Conservation (phyloP, 768 basidiomycete species). For the Boletus vermiculosoides region DNA sequence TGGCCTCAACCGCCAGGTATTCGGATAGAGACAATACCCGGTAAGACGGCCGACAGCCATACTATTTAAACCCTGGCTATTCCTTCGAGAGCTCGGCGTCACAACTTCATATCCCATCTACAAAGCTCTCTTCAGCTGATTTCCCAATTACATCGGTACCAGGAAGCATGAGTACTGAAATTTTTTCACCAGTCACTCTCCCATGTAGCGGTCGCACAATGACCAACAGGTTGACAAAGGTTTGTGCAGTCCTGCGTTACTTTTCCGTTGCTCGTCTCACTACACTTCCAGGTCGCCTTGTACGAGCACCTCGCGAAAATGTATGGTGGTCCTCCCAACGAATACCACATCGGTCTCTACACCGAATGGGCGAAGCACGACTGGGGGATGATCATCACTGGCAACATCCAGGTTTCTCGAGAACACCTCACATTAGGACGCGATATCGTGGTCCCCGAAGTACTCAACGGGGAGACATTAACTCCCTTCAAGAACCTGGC, state of each 20-base stretch:
- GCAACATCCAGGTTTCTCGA: slow-evolving; percentile 70
- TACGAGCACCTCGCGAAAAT: slow-evolving; percentile 78
- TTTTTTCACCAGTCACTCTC: slow-evolving; percentile 29
- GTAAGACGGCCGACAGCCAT: too few relatives aligned
- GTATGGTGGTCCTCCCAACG: slow-evolving; percentile 71
- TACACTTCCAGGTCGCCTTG: slow-evolving; percentile 69
- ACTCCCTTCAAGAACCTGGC: slow-evolving; percentile 53
- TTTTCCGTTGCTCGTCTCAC: background rate
- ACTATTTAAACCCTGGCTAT: too few relatives aligned
- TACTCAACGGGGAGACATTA: slow-evolving; percentile 42
- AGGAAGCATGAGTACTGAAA: slow-evolving; percentile 13
- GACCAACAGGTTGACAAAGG: slow-evolving; percentile 55
- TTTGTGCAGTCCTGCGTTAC: slow-evolving; percentile 19
- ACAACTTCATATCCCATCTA: too few relatives aligned
- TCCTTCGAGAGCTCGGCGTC: too few relatives aligned
- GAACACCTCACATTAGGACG: slow-evolving; percentile 70
- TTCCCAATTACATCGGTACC: background rate
- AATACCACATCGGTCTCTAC: slow-evolving; percentile 64
- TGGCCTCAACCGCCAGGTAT: too few relatives aligned
- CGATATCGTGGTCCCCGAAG: slow-evolving; percentile 60
- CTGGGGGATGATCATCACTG: slow-evolving; percentile 90
- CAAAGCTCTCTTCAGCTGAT: background rate
- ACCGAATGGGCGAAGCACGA: slow-evolving; percentile 66
- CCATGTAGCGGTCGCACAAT: slow-evolving; percentile 38
- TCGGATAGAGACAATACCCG: too few relatives aligned